Base-by-base conservation (phyloP, 805 yeast genomes). In the Tetrapisispora phaffii region DNA sequence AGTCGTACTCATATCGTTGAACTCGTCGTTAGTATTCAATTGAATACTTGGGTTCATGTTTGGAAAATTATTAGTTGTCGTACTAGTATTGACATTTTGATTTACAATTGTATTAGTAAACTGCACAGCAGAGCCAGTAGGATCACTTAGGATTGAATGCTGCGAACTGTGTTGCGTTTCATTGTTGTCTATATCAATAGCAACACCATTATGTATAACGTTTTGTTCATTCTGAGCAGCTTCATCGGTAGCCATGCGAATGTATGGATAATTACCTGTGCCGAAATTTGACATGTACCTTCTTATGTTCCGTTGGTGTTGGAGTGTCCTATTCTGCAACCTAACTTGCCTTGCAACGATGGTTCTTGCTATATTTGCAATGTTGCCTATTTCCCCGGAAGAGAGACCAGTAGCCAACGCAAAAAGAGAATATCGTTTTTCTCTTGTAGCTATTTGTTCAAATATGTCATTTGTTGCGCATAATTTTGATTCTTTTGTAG, bases 331-430 rank as follows among this genome's bases (percentile, higher is more conserved):
- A 13, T 41, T 40, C 34, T 50, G 57, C 22, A 42, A 36, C 38
- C 54, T 47, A 39, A 48, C 44, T 41, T 52, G 51, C 36, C 55
- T 50, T 13, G 51, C 47, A 2, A 56, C 35, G 0, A 58, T 45
- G 5, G 58, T 52, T 34, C 62, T 51, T n/a, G 58, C 57, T 13
- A 59, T 52, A 6, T 55, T 52, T 33, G 58, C 52, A 44, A 61
- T 57, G 43, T 54, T 50, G 13, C 45, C 47, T 10, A 59, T 40
- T 34, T 59, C 61, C 17, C 45, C 48, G 19, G 46, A 39, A 7
- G 58, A 35, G 22, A 59, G 38, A 2, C 63, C 62, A 7, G 63
- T 51, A 7, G 56, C 47, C 5, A 39, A 44, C 4, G 56, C 44
- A 39, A 48, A 57, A 3, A 49, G 32, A 2, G 37, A 42, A 38